Percentiles rank a stretch among this genome's conserved stretches.
Conservation (phyloP, 768 basidiomycete species). For the Dioszegia crocea region DNA sequence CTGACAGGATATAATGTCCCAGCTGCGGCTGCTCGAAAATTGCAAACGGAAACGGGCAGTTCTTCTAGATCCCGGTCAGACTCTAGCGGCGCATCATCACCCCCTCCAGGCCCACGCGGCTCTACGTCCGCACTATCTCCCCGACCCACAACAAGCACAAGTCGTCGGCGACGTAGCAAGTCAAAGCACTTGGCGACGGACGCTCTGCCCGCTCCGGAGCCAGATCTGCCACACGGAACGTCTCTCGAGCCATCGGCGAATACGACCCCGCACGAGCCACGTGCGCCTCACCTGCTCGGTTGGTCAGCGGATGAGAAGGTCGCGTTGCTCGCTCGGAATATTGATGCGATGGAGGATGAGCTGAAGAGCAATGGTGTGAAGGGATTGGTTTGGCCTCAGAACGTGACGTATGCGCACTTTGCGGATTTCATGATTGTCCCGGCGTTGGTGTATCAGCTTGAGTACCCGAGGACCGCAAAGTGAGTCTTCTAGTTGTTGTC, state of each 20-base stretch:
- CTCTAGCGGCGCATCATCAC: not conserved
- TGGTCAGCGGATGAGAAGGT: slow-evolving; percentile 67
- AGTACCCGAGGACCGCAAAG: slow-evolving; percentile 87
- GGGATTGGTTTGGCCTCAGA: slow-evolving; percentile 74
- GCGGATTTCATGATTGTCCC: slow-evolving; percentile 81
- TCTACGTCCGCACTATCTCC: not conserved
- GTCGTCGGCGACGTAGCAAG: slow-evolving; percentile 1
- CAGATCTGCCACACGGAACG: slow-evolving; percentile 39
- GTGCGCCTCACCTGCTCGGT: slow-evolving; percentile 52
- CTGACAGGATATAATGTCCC: slow-evolving; percentile 27
- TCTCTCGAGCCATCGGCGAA: slow-evolving; percentile 46
- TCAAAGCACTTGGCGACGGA: slow-evolving; percentile 15
- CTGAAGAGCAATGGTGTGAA: slow-evolving; percentile 63
- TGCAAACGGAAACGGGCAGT: not conserved
- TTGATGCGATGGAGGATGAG: slow-evolving; percentile 71
- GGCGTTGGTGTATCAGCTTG: slow-evolving; percentile 90
- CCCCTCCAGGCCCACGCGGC: not conserved
- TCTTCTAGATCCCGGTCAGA: not conserved
- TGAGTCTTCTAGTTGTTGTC: slow-evolving; percentile 47
- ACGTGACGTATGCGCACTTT: slow-evolving; percentile 76
- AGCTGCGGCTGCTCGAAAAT: slow-evolving; percentile 7
- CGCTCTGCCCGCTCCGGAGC: slow-evolving; percentile 25
- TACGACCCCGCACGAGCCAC: slow-evolving; percentile 28
- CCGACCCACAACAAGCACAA: not conserved
- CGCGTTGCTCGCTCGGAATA: slow-evolving; percentile 66